These are phyloP conservation scores for Oryza rufipogon DNA, from an alignment of 176 grass and related monocot genomes.

Conservation along the genomic window DNA sequence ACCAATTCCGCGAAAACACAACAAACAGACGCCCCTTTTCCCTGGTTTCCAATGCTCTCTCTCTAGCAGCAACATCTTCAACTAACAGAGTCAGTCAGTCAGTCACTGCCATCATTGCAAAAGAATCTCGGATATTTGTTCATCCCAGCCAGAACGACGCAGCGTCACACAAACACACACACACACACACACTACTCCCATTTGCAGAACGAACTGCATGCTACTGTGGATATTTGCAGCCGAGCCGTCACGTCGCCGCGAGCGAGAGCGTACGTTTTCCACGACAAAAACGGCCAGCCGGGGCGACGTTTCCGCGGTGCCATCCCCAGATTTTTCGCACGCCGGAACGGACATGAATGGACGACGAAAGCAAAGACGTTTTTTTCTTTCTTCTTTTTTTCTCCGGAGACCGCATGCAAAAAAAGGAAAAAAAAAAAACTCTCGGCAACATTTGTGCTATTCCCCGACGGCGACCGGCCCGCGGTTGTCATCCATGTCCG, in stretches of 20 bases:
- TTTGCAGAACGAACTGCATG: not conserved
- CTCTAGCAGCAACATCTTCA: too few relatives aligned
- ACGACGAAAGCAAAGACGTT: slow-evolving; percentile 7
- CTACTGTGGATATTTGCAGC: slow-evolving; percentile 36
- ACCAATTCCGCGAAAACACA: not conserved
- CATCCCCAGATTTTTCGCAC: not conserved
- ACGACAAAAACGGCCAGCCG: not conserved
- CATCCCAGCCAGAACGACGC: not conserved
- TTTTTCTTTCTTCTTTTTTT: not conserved
- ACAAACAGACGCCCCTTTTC: too few relatives aligned
- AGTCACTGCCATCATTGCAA: not conserved
- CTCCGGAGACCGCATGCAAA: not conserved
- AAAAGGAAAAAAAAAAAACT: not conserved
- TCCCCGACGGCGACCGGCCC: slow-evolving; percentile 14
- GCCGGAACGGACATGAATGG: not conserved
- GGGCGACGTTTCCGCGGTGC: not conserved
- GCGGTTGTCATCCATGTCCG: not conserved
- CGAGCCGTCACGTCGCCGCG: not conserved
- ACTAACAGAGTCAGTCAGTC: too few relatives aligned
- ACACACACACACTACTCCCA: too few relatives aligned
- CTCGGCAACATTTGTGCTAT: not conserved
- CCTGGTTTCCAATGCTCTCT: too few relatives aligned
- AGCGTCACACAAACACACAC: not conserved
- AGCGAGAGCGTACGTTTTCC: not conserved
- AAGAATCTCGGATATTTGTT: slow-evolving; percentile 32